Percentiles rank a stretch among this genome's conserved stretches.
phyloP scores from a whole-genome alignment of 2,329 filamentous ascomycete species.

The Cytospora mali region DNA sequence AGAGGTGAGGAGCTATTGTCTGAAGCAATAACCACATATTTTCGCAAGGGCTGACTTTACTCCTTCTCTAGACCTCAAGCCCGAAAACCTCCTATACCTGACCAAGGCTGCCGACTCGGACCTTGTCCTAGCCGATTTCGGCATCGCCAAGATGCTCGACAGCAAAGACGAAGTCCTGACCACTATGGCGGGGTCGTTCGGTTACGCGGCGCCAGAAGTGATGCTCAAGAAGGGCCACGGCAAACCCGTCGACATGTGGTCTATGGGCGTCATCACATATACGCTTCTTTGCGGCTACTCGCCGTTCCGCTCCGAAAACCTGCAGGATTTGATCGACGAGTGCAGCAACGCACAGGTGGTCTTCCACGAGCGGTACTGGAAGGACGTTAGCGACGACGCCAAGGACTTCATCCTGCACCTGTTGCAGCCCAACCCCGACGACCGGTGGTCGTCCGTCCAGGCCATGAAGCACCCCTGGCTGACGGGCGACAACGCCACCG shows the following conservation, averaged over 20 bases:
- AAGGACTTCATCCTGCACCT: slow-evolving; percentile 90
- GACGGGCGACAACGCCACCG: slow-evolving; percentile 85
- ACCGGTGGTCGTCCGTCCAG: slow-evolving; percentile 77
- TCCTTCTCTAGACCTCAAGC: slow-evolving; percentile 77
- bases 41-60: slow-evolving; percentile 1
- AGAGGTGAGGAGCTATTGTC: slow-evolving; percentile 62
- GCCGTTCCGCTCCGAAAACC: slow-evolving; percentile 92
- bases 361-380: slow-evolving; percentile 99
- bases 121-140: slow-evolving; percentile 93
- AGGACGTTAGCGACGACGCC: slow-evolving; percentile 91
- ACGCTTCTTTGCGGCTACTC: slow-evolving; percentile 98
- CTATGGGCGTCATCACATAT: slow-evolving; percentile 97
- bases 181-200: slow-evolving; percentile 98
- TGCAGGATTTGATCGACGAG: slow-evolving; percentile 92
- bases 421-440: slow-evolving; percentile 75
- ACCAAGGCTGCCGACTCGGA: slow-evolving; percentile 76
- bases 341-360: slow-evolving; percentile 82
- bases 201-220: slow-evolving; percentile 95
- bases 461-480: slow-evolving; percentile 86
- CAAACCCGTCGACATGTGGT: slow-evolving; percentile 99
- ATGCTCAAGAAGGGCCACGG: slow-evolving; percentile 98
- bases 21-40: background rate
- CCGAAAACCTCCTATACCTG: slow-evolving; percentile 94
- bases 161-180: slow-evolving; percentile 88
- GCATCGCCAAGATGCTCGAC: slow-evolving; percentile 97